These are phyloP conservation scores for Xylaria sp. DNA, from an alignment of 2,329 filamentous ascomycete genomes.

Conservation along the genomic window DNA sequence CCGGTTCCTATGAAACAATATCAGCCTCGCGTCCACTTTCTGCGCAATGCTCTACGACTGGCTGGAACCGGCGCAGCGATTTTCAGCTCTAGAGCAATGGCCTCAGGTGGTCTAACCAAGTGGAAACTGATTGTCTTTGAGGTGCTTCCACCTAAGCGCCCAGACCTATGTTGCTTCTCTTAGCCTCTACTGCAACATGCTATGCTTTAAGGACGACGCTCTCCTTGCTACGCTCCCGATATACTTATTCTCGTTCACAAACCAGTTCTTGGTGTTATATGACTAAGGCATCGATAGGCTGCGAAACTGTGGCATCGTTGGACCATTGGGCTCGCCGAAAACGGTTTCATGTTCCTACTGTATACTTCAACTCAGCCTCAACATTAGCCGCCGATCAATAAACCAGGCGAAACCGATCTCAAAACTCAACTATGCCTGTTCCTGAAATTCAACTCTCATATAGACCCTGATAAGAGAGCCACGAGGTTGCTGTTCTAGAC, in stretches of 20 bases:
- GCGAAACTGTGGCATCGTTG: no score
- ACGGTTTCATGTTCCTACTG: background rate
- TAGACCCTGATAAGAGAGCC: no score
- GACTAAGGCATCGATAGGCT: background rate
- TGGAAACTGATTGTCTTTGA: background rate
- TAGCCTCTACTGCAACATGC: background rate
- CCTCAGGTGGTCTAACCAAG: background rate
- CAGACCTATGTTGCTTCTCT: background rate
- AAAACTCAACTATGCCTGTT: constrained; percentile 32
- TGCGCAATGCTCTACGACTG: background rate
- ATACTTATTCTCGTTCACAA: background rate
- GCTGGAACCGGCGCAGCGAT: background rate
- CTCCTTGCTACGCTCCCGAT: background rate
- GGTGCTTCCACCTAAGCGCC: background rate
- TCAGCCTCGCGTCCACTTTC: background rate
- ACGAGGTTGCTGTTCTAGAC: no score
- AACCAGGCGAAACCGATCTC: background rate
- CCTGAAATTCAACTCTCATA: constrained; percentile 19
- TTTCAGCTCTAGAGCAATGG: background rate
- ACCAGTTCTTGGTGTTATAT: background rate
- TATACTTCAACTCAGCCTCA: constrained; percentile 19
- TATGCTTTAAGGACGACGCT: background rate
- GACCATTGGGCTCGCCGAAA: no score
- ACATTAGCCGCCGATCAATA: constrained; percentile 22
- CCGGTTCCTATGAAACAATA: background rate